These are phyloP conservation scores for Ophiognomonia clavigignenti-juglandacearum DNA, from an alignment of 2,329 filamentous ascomycete species.

Conservation along the genomic window DNA sequence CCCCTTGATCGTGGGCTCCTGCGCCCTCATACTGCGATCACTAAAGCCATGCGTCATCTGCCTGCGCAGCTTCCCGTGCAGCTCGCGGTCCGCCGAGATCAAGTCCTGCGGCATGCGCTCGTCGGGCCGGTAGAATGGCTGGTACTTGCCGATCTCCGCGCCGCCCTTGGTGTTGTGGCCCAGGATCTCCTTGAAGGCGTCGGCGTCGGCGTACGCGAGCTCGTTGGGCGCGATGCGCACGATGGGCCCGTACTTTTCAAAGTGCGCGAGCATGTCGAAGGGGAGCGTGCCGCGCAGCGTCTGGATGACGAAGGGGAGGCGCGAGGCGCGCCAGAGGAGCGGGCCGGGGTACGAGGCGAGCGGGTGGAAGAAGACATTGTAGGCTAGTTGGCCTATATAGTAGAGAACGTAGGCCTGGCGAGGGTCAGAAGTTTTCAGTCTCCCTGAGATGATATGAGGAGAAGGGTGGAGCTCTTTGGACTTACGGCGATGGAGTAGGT, in stretches of 20 bases:
- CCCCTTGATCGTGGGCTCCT: conserved; percentile 22
- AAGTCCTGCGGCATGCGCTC: conserved; percentile 4
- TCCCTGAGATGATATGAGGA: no score
- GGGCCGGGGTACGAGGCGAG: conserved; percentile 8
- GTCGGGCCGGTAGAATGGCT: conserved; percentile 6
- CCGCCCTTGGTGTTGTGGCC: no score
- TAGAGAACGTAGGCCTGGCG: no score
- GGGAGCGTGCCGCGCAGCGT: conserved; percentile 1
- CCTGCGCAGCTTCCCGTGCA: conserved; percentile 13
- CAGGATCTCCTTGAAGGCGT: conserved; percentile 17
- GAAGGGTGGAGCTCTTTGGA: no score
- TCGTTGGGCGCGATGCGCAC: conserved; percentile 15
- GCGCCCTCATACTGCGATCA: conserved; percentile 23
- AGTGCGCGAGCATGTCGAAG: neutral
- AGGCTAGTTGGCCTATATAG: neutral
- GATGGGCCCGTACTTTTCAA: conserved; percentile 17
- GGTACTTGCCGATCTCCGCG: conserved; percentile 14
- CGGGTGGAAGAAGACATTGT: conserved; percentile 15
- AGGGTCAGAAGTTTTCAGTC: no score
- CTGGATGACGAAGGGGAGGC: neutral
- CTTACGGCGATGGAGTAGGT: no score
- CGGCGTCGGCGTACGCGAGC: conserved; percentile 6
- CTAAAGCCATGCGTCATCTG: conserved; percentile 25
- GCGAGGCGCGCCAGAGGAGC: conserved; percentile 1
- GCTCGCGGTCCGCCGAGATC: conserved; percentile 11